A percentile compares a stretch with the other conserved stretches of the same genome.
Conservation (phyloP, 352 stramenopile genomes). For the Thalassiosira delicatula region DNA sequence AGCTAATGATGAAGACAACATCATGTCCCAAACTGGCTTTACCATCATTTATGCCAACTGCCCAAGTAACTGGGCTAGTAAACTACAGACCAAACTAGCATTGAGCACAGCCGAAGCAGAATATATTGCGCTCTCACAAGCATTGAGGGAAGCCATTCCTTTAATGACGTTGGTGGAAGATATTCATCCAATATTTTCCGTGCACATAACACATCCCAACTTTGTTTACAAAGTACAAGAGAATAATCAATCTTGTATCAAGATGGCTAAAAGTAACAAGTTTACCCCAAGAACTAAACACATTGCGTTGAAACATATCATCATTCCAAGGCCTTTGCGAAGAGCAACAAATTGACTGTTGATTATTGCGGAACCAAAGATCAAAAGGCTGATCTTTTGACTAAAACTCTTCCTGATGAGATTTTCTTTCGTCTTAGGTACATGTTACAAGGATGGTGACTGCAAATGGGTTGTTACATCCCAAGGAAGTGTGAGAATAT, state of each 20-base stretch:
- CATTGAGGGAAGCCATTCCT: conserved; percentile 40
- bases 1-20: background rate
- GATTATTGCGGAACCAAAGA: no score
- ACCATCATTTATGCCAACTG: background rate
- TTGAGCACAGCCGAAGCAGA: conserved; percentile 52
- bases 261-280: conserved; percentile 37
- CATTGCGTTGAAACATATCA: no score
- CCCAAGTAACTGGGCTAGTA: background rate
- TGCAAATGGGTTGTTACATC: no score
- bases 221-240: conserved; percentile 46
- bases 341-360: no score
- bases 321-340: no score
- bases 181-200: conserved; percentile 2
- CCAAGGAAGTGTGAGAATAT: no score
- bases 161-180: conserved; percentile 41
- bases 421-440: no score
- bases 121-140: conserved; percentile 46
- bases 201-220: conserved; percentile 14
- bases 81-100: conserved; percentile 21
- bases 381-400: no score
- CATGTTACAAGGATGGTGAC: no score
- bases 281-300: conserved; percentile 29
- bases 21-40: background rate
- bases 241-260: conserved; percentile 49
- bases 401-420: no score